Evolutionary conservation across 1,284 basidiomycete species (phyloP).

Genomic region (Mycena sp.): DNA sequence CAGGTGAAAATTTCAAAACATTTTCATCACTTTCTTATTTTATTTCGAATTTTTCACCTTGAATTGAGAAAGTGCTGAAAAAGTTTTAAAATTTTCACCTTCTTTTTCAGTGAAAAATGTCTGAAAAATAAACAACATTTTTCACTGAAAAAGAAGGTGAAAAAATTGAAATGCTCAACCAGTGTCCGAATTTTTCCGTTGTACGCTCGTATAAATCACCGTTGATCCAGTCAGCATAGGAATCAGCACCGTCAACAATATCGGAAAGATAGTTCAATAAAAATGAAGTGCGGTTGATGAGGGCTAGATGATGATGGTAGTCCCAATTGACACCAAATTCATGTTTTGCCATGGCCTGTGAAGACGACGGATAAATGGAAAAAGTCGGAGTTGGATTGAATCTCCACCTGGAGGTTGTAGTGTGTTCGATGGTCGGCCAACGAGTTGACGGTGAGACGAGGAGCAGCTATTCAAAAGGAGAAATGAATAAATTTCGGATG

Average conservation of each 20-base stretch:
- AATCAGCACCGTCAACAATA: conserved; percentile 25
- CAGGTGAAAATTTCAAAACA: too few species aligned
- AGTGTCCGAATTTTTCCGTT: conserved; percentile 34
- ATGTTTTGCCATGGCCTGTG: conserved; percentile 34
- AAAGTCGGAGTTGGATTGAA: not conserved
- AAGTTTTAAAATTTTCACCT: too few species aligned
- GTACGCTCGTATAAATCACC: conserved; percentile 36
- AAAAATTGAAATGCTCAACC: too few species aligned
- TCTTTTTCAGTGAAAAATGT: too few species aligned
- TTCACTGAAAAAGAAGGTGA: too few species aligned
- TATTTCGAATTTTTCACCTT: too few species aligned
- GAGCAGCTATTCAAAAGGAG: conserved; percentile 36
- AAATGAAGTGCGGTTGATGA: conserved; percentile 36
- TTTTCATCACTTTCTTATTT: too few species aligned
- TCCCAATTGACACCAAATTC: conserved; percentile 8
- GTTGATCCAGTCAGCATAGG: conserved; percentile 37
- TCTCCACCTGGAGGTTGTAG: conserved; percentile 34
- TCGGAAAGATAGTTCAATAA: conserved; percentile 38
- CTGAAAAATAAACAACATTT: too few species aligned
- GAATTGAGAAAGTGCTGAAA: too few species aligned
- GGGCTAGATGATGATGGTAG: not conserved
- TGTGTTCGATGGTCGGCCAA: conserved; percentile 35
- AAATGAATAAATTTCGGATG: too few species aligned
- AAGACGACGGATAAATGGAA: not conserved
- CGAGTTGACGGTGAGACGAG: conserved; percentile 34